Evolutionary conservation across 2,329 filamentous ascomycete genomes (phyloP).

Genomic region (Cryphonectria carpinicola): DNA sequence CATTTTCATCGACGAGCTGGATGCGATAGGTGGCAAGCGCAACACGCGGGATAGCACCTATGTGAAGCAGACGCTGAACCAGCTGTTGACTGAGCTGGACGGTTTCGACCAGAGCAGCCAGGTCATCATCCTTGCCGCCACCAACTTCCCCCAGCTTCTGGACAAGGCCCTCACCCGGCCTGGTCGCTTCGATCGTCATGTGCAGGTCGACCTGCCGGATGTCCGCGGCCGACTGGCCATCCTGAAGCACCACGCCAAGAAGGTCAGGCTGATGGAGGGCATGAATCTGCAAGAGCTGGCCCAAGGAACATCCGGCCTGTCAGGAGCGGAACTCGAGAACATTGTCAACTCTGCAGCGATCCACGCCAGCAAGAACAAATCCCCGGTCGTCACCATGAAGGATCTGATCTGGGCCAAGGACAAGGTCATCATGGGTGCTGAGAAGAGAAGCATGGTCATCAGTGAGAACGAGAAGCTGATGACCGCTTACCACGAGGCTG

Average conservation of each 20-base stretch:
- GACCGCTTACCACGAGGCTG: conserved; percentile 97
- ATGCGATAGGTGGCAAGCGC: conserved; percentile 91
- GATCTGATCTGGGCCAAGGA: conserved; percentile 99
- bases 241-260: conserved; percentile 89
- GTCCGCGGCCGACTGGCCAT: conserved; percentile 93
- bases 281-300: conserved; percentile 86
- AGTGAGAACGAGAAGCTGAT: conserved; percentile 93
- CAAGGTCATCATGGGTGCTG: conserved; percentile 95
- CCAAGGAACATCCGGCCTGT: conserved; percentile 86
- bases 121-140: conserved; percentile 94
- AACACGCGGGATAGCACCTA: conserved; percentile 93
- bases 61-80: conserved; percentile 96
- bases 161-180: conserved; percentile 95
- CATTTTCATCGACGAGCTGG: conserved; percentile 83
- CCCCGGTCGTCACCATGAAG: conserved; percentile 71
- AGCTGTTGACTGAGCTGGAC: conserved; percentile 93
- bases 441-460: conserved; percentile 87
- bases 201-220: conserved; percentile 86
- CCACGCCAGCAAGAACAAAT: conserved; percentile 86
- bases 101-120: conserved; percentile 94
- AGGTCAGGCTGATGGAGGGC: conserved; percentile 78
- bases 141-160: conserved; percentile 91
- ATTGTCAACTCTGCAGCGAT: conserved; percentile 96
- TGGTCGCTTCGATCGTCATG: conserved; percentile 93
- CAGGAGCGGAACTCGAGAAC: conserved; percentile 94